These are phyloP conservation scores for Geosiphon pyriformis DNA, from an alignment of 192 early-diverging fungal genomes.

Conservation along the genomic window DNA sequence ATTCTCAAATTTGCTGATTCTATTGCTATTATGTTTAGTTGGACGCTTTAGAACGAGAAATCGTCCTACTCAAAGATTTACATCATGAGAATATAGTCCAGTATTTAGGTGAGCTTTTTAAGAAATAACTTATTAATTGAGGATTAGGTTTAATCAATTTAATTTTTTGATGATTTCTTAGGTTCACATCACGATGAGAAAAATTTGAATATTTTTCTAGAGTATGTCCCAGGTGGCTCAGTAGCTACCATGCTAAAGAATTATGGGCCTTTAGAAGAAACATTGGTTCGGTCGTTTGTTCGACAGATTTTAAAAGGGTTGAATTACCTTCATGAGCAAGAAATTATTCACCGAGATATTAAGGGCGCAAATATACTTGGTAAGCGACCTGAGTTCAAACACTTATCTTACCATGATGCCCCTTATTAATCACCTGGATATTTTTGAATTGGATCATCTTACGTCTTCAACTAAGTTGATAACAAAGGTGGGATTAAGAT, in stretches of 20 bases:
- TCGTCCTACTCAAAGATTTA: conserved; percentile 84
- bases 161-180: conserved; percentile 35
- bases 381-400: conserved; percentile 30
- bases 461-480: too few relatives aligned
- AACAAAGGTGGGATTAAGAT: conserved; percentile 93
- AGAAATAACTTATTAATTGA: background rate
- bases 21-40: conserved; percentile 26
- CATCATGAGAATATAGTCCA: conserved; percentile 94
- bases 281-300: conserved; percentile 76
- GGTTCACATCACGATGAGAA: conserved; percentile 71
- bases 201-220: conserved; percentile 87
- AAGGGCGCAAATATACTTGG: conserved; percentile 91
- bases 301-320: conserved; percentile 89
- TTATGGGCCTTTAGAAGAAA: conserved; percentile 85
- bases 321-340: conserved; percentile 87
- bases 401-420: too few relatives aligned
- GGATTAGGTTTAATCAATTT: background rate
- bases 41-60: conserved; percentile 85
- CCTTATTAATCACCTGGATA: too few relatives aligned
- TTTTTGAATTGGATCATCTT: too few relatives aligned
- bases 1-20: background rate
- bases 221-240: conserved; percentile 97
- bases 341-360: conserved; percentile 97
- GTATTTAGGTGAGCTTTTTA: conserved; percentile 66
- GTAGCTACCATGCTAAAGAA: conserved; percentile 78